A percentile compares a stretch with the other conserved stretches of the same genome.
phyloP scores from a whole-genome alignment of 2,329 filamentous ascomycete genomes.

The Colletotrichum costaricense region DNA sequence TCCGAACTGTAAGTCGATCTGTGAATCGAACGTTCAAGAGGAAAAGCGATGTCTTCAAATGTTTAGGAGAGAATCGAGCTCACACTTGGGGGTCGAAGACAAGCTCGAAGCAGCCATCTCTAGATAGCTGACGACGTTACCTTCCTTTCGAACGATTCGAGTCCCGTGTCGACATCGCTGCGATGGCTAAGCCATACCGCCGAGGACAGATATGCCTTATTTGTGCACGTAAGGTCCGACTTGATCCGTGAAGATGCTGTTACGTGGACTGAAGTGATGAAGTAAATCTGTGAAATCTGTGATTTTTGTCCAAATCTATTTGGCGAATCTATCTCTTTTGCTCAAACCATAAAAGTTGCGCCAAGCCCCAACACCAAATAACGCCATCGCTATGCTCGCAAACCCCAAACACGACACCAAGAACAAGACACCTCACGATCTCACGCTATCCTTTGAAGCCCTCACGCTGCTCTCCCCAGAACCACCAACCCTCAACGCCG shows the following conservation, averaged over 20 bases:
- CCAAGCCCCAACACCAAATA: slow-evolving; percentile 1
- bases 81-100: not conserved
- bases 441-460: slow-evolving; percentile 36
- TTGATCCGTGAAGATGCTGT: not conserved
- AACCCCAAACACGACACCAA: not conserved
- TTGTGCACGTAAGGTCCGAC: no score
- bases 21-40: not conserved
- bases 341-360: not conserved
- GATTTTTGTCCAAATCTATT: not conserved
- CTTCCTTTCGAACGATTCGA: not conserved
- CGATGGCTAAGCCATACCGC: no score
- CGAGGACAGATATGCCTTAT: no score
- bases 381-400: slow-evolving; percentile 26
- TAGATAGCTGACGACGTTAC: not conserved
- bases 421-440: not conserved
- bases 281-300: not conserved
- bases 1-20: slow-evolving; percentile 44
- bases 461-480: slow-evolving; percentile 26
- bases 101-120: not conserved
- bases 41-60: not conserved
- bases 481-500: slow-evolving; percentile 49
- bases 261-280: not conserved
- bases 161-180: not conserved
- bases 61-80: not conserved
- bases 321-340: not conserved